Evolutionary conservation across 352 stramenopile species (phyloP), one percentile per base, ranked within the genome.

Genomic region (Poterioochromonas sp.): DNA sequence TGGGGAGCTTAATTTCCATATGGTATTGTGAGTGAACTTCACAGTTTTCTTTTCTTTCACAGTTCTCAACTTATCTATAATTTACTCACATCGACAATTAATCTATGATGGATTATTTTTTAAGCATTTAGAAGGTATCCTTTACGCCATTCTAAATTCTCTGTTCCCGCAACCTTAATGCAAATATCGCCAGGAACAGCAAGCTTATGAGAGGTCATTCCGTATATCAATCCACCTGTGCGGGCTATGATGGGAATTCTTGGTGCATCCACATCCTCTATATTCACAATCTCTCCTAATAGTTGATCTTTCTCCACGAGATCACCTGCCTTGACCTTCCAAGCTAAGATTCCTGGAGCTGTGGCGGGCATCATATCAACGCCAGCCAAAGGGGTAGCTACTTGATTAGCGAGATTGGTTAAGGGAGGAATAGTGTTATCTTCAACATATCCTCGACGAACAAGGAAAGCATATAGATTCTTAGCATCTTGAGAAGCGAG

Each of bases 251-350:
- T 37, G 1, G 65, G 39, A 0, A 54, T 35, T n/a, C 65, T n/a
- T 5, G 65, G 65, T 22, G 65, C 65, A 74, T 74, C 65, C 1
- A 74, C 40, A 39, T 74, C 65, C 1, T 74, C 65, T 26, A 74
- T 35, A 39, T 58, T 54, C 3, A 74, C 65, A 29, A 74, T 54
- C n/a, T 74, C 65, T 39, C 65, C 65, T 37, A 74, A 39, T n/a
- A 74, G 2, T 39, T 74, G 39, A 54, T 37, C 65, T 20, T 29
- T 3, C 5, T 18, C 11, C 2, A 74, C 65, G 35, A 26, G 3
- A 58, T 8, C 37, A 34, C 65, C 65, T 39, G 65, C 37, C 5
- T n/a, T 0, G 37, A 74, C 65, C 65, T 58, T 58, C 65, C 65
- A 74, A 34, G 65, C 65, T 74, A 74, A 51, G 3, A 74, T 34